Base-by-base conservation (phyloP, 208 protist species). In the Crithidia brevicula region DNA sequence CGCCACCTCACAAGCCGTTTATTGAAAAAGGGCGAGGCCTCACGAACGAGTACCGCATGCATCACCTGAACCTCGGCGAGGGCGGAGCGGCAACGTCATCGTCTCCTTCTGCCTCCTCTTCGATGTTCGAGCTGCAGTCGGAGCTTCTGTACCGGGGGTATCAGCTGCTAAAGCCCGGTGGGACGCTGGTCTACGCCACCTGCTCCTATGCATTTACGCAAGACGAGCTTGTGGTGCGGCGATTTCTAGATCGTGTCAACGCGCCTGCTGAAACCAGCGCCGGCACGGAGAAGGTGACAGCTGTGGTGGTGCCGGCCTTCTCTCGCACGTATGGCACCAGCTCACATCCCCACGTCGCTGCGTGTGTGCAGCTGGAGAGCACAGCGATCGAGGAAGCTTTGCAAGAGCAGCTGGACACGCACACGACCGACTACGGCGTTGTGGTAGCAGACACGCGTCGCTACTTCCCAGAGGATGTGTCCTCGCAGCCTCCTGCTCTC, bases 121-220 rank as follows among this genome's bases (percentile, higher is more conserved):
- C 60, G 9, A 66, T 94, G 40, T 40, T 78, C 6, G 25, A 58
- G 11, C 76, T 96, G 13, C 93, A 97, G 70, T 73, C 87, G 8
- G 25, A 40, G 42, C 62, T 98, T 22, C 74, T 98, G 13, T 60
- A 68, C 51, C 82, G 89, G 23, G 94, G 91, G 30, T 92, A 91
- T 54, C 31, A 56, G 0, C 81, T 93, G 40, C 54, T 96, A n/a
- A 78, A 81, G 42, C 72, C 73, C 4, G 92, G 92, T 15, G 97
- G 93, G 38, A 92, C 80, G 3, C 58, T 98, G 11, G 92, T 98
- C n/a, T 98, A 98, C 78, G 87, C 84, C 53, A 98, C 95, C 20
- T 98, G 97, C 77, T 94, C 92, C 62, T 94, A 98, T 58, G 82
- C 84, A 6, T 94, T 88, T 47, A 31, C 71, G 22, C 94, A 98